Evolutionary conservation across 768 basidiomycete genomes (phyloP).

Genomic region (Boletus vinaceobasis): DNA sequence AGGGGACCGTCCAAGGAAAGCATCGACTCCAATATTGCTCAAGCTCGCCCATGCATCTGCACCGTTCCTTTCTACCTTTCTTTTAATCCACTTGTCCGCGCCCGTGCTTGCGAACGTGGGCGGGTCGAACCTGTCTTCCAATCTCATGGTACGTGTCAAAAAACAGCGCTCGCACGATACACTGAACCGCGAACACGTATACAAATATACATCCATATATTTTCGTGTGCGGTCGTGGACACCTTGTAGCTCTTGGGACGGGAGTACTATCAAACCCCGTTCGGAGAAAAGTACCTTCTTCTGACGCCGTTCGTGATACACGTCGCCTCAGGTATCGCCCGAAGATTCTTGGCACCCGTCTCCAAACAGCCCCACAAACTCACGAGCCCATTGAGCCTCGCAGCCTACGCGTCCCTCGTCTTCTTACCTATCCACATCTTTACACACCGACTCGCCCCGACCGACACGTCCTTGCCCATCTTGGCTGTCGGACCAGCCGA

Average conservation of each 20-base stretch:
- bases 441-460: conserved; percentile 61
- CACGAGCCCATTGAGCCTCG: conserved; percentile 46
- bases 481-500: conserved; percentile 63
- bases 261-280: conserved; percentile 78
- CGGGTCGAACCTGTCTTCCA: conserved; percentile 64
- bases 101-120: conserved; percentile 71
- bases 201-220: too few relatives aligned
- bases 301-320: conserved; percentile 67
- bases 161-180: neutral
- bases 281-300: conserved; percentile 67
- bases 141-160: conserved; percentile 58
- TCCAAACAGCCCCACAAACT: conserved; percentile 34
- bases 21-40: conserved; percentile 40
- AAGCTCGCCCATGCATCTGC: conserved; percentile 63
- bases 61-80: conserved; percentile 74
- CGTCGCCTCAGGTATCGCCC: conserved; percentile 51
- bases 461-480: conserved; percentile 37
- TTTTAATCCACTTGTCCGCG: conserved; percentile 72
- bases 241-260: conserved; percentile 54
- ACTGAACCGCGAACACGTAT: neutral
- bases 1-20: neutral
- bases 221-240: too few relatives aligned
- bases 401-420: conserved; percentile 60
- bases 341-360: conserved; percentile 50
- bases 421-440: conserved; percentile 69